Base-by-base conservation (phyloP, 129 eudicot species). In the Cynara cardunculus region DNA sequence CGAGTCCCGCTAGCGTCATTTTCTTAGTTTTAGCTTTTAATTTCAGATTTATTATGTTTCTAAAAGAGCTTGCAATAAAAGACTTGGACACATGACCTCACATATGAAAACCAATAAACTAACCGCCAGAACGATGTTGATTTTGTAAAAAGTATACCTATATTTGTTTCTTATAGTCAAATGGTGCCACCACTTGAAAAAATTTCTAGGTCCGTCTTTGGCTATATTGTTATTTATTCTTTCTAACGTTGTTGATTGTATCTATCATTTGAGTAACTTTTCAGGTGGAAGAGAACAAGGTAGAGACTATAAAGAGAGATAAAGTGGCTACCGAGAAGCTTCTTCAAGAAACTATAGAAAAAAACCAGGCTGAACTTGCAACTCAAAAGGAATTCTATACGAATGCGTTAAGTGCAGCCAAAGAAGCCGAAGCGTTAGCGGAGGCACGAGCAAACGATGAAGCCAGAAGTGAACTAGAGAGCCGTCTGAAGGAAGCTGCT, bases 311-410 rank as follows among this genome's bases (percentile, higher is more conserved):
- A 66, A 95, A 92, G 86, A 88, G 80, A 81, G 97, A 95, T 73
- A 95, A 95, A 85, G 76, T 89, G 49, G 97, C 93, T 49, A 95
- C 99, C 35, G 99, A 95, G 74, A 90, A 92, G 61, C 87, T 95
- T 86, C 94, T 95, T 6, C 97, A 95, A 81, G 99, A 95, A 90
- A 92, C 99, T 46, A 89, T 95, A 74, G 97, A 95, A 83, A 95
- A 87, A 82, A 93, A 91, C 80, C 97, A 90, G 81, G 90, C 81
- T 35, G 99, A 95, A 87, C 87, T 95, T 83, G 87, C 93, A 61
- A 74, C 89, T 75, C 99, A 95, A 85, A 95, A 92, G 67, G 99
- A 92, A 72, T 92, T 85, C 80, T 95, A 92, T 37, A 89, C 95
- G 14, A 83, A 80, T 85, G 97, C 99, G 19, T 80, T 95, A 65